Percentiles rank a stretch among this genome's conserved stretches.
phyloP scores from a whole-genome alignment of 1,139 yeast species.

The Pichia sp. region DNA sequence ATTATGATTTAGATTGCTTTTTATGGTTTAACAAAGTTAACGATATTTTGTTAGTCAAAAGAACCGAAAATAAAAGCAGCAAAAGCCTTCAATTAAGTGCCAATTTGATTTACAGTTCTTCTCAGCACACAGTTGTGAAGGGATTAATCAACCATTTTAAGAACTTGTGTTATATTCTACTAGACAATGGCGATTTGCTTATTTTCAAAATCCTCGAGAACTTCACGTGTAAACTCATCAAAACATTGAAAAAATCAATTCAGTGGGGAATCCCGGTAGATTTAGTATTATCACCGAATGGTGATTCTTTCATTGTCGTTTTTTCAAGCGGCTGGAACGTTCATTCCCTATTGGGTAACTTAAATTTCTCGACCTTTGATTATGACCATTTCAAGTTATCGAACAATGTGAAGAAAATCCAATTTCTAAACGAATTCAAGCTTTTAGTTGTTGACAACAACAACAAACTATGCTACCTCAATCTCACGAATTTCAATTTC shows the following conservation, averaged over 20 bases:
- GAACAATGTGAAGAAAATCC: slow-evolving; percentile 12
- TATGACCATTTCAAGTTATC: slow-evolving; percentile 21
- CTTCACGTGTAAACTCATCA: slow-evolving; percentile 15
- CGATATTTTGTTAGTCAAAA: slow-evolving; percentile 21
- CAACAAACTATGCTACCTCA: slow-evolving; percentile 16
- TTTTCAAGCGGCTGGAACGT: slow-evolving; percentile 29
- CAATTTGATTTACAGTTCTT: slow-evolving; percentile 10
- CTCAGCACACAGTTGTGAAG: slow-evolving; percentile 9
- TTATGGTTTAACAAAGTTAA: slow-evolving; percentile 23
- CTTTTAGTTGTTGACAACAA: slow-evolving; percentile 17
- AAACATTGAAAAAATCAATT: slow-evolving; percentile 20
- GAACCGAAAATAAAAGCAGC: slow-evolving; percentile 6
- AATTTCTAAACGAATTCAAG: slow-evolving; percentile 15
- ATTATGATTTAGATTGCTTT: slow-evolving; percentile 19
- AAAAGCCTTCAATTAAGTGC: slow-evolving; percentile 16
- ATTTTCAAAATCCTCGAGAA: slow-evolving; percentile 20
- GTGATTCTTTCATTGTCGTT: slow-evolving; percentile 21
- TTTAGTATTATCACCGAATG: slow-evolving; percentile 22
- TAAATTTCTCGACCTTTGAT: slow-evolving; percentile 29
- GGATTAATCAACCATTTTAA: slow-evolving; percentile 21
- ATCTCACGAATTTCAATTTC: slow-evolving; percentile 19
- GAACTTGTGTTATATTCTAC: slow-evolving; percentile 21
- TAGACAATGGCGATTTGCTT: slow-evolving; percentile 24
- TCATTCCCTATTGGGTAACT: slow-evolving; percentile 29
- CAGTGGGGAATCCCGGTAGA: slow-evolving; percentile 16